These are phyloP conservation scores for Corylus americana DNA, from an alignment of 306 rosid species.

Conservation along the genomic window DNA sequence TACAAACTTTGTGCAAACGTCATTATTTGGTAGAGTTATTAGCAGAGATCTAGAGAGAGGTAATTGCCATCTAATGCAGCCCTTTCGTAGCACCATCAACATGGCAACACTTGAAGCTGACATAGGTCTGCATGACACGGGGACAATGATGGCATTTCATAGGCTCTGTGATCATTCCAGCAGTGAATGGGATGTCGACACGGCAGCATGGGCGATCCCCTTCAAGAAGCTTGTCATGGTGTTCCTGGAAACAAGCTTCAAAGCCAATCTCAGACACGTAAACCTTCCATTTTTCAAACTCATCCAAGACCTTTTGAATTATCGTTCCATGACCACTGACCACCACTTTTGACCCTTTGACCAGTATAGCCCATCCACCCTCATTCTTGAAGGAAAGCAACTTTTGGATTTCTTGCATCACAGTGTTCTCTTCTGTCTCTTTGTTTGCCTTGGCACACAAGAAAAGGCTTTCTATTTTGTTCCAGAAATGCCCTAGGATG, in stretches of 20 bases:
- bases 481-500: neutral
- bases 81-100: neutral
- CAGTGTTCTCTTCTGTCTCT: neutral
- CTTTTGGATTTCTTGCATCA: conserved; percentile 28
- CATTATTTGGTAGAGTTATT: conserved; percentile 13
- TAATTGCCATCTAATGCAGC: neutral
- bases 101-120: neutral
- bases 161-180: neutral
- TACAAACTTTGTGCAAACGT: too few species aligned
- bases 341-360: conserved; percentile 31
- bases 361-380: conserved; percentile 36
- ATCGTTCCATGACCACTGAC: conserved; percentile 24
- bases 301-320: conserved; percentile 31
- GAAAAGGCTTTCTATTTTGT: conserved; percentile 51
- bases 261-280: conserved; percentile 7
- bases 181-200: neutral
- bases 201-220: neutral
- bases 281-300: conserved; percentile 21
- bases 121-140: neutral
- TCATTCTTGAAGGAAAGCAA: conserved; percentile 42
- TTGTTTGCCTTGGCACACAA: conserved; percentile 39
- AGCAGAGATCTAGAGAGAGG: neutral
- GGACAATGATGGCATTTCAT: neutral
- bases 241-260: conserved; percentile 19
- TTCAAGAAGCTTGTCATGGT: conserved; percentile 9